Conservation (phyloP, 208 protist species). For the Herpetomonas tarakana region DNA sequence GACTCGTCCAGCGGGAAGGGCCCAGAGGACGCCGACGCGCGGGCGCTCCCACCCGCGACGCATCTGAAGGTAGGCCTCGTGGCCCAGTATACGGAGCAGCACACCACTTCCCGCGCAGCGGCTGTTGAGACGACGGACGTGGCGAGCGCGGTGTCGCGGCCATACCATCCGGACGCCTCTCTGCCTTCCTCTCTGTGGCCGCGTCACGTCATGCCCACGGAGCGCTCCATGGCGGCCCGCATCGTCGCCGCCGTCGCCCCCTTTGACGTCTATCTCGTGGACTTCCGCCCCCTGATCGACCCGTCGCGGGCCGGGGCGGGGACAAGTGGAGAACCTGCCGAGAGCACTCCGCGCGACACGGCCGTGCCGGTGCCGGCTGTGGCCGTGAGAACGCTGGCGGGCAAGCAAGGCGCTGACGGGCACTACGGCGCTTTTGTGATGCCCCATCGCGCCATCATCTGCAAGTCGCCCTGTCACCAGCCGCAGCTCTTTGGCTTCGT, state of each 20-base stretch:
- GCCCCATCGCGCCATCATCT: slow-evolving; percentile 17
- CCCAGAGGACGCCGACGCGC: too few species aligned
- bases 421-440: not conserved
- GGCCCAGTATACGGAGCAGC: not conserved
- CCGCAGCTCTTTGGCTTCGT: slow-evolving; percentile 17
- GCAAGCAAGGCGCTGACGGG: not conserved
- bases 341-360: not conserved
- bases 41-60: not conserved
- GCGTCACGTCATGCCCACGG: slow-evolving; percentile 16
- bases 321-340: not conserved
- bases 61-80: not conserved
- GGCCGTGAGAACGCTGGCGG: not conserved
- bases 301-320: not conserved
- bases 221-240: slow-evolving; percentile 26
- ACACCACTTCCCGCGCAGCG: not conserved
- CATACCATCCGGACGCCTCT: not conserved
- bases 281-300: slow-evolving; percentile 24
- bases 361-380: slow-evolving; percentile 1
- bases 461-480: slow-evolving; percentile 12
- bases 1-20: not conserved
- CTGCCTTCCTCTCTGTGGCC: slow-evolving; percentile 28
- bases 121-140: not conserved
- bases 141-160: not conserved
- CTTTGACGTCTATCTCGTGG: slow-evolving; percentile 32
- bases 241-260: slow-evolving; percentile 24